Evolutionary conservation across 139 green algal species (phyloP), one percentile per base, ranked within the genome.

Genomic region (Micromonas pusilla): DNA sequence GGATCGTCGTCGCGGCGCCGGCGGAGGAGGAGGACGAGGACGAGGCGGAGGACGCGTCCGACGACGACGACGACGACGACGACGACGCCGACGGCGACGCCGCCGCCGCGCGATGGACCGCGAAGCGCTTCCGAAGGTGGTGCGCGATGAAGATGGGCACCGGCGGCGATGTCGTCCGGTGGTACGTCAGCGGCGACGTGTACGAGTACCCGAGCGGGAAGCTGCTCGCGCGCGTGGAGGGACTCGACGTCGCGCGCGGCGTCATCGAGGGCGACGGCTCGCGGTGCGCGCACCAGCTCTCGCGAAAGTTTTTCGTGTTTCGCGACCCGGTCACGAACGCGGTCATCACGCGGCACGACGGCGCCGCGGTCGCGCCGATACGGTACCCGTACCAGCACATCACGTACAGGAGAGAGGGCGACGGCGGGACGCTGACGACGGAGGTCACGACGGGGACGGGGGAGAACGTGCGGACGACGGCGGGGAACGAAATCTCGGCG

Each of bases 151-250:
- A 57, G 16, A 9, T 57, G 9, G 45, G 45, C 45, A 16, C 9
- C 45, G 45, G 45, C 16, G 9, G 9, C 9, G 9, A 9, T 57
- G 9, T 16, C 45, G 45, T 57, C 9, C 54, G 16, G 9, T 75
- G 67, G 67, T 75, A 54, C 67, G 54, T 34, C 30, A 5, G 6
- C 6, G 67, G 67, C 67, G 67, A 75, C 26, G 5, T 75, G 30
- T 75, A 57, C 67, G 33, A 34, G 26, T 53, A 75, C 67, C 67
- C 67, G 30, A 37, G 37, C 32, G 67, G 67, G 13, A 75, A 75
- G 67, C 67, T 75, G 67, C 67, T 75, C 30, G 67, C 33, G 9
- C 5, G 16, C 16, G 67, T 75, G 67, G 67, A 75, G 67, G 67
- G 67, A 4, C 4, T 75, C 4, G 67, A 75, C 67, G 67, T 37